Evolutionary conservation across 2,329 filamentous ascomycete genomes (phyloP).

Genomic region (Diaporthe batatas): DNA sequence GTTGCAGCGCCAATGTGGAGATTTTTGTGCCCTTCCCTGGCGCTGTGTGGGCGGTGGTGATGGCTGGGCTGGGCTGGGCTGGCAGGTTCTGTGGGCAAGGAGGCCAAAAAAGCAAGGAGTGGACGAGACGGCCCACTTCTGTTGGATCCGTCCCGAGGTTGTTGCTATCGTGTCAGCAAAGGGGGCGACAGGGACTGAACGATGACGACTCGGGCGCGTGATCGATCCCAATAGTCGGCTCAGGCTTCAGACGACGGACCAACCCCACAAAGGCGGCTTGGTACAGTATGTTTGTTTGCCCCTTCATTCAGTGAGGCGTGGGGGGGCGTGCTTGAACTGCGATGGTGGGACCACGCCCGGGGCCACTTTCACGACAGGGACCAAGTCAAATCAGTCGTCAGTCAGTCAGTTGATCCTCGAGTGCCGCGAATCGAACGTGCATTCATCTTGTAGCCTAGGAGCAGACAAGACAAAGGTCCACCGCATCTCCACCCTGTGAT

Average conservation of each 20-base stretch:
- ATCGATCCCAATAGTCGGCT: slow-evolving; percentile 13
- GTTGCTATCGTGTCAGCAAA: not conserved
- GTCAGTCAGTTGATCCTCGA: slow-evolving; percentile 8
- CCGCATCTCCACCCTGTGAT: not conserved
- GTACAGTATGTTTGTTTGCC: not conserved
- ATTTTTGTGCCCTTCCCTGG: not conserved
- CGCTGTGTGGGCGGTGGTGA: not conserved
- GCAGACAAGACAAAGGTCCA: not conserved
- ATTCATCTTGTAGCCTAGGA: slow-evolving; percentile 16
- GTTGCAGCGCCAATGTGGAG: slow-evolving; percentile 5
- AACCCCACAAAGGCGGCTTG: slow-evolving; percentile 6
- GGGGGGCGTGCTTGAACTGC: not conserved
- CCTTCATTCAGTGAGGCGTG: not conserved
- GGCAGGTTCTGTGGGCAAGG: slow-evolving; percentile 26
- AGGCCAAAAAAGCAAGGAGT: not conserved
- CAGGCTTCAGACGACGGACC: slow-evolving; percentile 7
- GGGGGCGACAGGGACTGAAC: not conserved
- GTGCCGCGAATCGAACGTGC: slow-evolving; percentile 7
- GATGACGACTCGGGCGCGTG: slow-evolving; percentile 14
- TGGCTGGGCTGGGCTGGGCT: slow-evolving; percentile 7
- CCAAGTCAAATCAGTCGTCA: not conserved
- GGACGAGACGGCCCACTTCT: not conserved
- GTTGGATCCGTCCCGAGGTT: slow-evolving; percentile 30
- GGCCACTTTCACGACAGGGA: not conserved
- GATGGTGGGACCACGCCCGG: not conserved